These are phyloP conservation scores for Aspergillus heteromorphus DNA, from an alignment of 495 filamentous ascomycete genomes.

Conservation along the genomic window DNA sequence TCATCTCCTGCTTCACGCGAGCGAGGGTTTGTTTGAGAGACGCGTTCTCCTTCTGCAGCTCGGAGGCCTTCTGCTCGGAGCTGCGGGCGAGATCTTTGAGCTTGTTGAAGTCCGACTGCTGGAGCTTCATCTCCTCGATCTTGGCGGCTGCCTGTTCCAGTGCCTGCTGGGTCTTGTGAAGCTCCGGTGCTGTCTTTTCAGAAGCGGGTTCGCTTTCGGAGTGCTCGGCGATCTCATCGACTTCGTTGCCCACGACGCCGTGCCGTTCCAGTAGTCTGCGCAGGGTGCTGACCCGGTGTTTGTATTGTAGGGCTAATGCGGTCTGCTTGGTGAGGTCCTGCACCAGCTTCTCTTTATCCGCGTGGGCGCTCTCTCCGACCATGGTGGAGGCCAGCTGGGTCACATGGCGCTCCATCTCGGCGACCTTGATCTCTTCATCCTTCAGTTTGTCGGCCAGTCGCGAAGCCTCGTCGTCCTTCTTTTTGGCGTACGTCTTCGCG, in stretches of 20 bases:
- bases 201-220: conserved; percentile 37
- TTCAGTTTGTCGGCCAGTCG: conserved; percentile 66
- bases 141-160: conserved; percentile 52
- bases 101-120: conserved; percentile 42
- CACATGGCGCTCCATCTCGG: conserved; percentile 51
- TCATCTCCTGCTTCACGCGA: conserved; percentile 50
- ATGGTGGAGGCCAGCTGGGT: conserved; percentile 55
- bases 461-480: conserved; percentile 77
- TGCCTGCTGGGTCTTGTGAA: conserved; percentile 41
- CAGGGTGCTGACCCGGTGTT: conserved; percentile 59
- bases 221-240: conserved; percentile 39
- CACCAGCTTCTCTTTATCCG: conserved; percentile 45
- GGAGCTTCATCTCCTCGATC: conserved; percentile 57
- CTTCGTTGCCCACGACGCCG: conserved; percentile 37
- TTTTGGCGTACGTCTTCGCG: conserved; percentile 82
- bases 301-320: conserved; percentile 61
- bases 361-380: conserved; percentile 38
- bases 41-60: conserved; percentile 52
- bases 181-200: conserved; percentile 34
- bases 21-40: conserved; percentile 48
- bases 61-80: conserved; percentile 60
- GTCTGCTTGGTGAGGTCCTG: conserved; percentile 63
- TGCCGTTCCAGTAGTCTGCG: conserved; percentile 47
- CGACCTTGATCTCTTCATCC: conserved; percentile 54
- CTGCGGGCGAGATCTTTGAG: conserved; percentile 51